Base-by-base conservation (phyloP, 139 green algal species). In the Ulvella scutata region DNA sequence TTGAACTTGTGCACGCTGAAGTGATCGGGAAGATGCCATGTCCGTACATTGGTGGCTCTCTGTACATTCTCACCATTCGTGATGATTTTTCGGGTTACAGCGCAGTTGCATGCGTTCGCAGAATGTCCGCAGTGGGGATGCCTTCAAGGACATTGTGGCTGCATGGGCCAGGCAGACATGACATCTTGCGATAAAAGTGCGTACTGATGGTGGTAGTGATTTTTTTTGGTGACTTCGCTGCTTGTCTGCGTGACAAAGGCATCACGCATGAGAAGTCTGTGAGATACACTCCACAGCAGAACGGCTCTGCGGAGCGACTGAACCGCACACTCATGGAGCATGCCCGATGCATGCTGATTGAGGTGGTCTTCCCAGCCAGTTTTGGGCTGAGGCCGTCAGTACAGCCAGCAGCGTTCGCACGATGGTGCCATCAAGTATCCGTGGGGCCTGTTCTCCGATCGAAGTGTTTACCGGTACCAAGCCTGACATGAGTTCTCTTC, bases 241-340 rank as follows among this genome's bases (percentile, higher is more conserved):
- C 1, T 20, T 62, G 21, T 4, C 26, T 74, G 17, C 3, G 20
- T 1, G 10, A 67, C 20, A 34, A 17, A 3, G 75, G 72, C 72
- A 76, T 62, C n/a, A 37, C 31, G 2, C 72, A 62, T 17, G 33
- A 40, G 3, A 6, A 13, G 4, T n/a, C n/a, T n/a, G 2, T 33
- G 26, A 38, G 39, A 3, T 37, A 43, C 38, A 67, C 75, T 1
- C 75, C 38, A 4, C 60, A 75, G 61, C 61, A 79, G 38, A 75
- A 79, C 40, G 72, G 72, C 44, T 33, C 37, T 9, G 76, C 77
- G 3, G 77, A 81, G 43, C 62, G 74, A 2, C 62, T 79, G 21
- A 76, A 77, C 74, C 74, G 78, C 43, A 79, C 74, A 0, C 6
- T 82, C 31, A 38, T 82, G 74, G 62, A 79, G 4, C 36, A 43